Evolutionary conservation across 2,329 filamentous ascomycete genomes (phyloP), one percentile per base, ranked within the genome.

Genomic region (Penicillium sp.): DNA sequence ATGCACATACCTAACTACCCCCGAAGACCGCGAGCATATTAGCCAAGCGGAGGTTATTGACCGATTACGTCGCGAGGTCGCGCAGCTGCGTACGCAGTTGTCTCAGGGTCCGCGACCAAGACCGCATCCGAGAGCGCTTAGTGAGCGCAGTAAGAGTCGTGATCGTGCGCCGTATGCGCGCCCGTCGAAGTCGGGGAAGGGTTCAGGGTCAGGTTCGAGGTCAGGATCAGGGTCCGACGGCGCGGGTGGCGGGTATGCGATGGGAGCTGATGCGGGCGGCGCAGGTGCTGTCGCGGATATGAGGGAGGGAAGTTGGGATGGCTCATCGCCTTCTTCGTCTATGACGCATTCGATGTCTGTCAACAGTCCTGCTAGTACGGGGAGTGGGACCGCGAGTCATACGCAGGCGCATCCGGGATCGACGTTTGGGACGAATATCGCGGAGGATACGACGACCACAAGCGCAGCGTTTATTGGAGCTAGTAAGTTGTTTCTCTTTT

Each of bases 21-120:
- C 66, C 66, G 86, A 87, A 39, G 83, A 88, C 60, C 86, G 85
- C 37, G 87, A 88, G 73, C 79, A 83, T 58, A 80, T 87, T 45
- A 86, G 87, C 80, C 81, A 86, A 66, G 76, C 82, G 39, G 78
- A 70, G 31, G 63, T 68, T 24, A 71, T 71, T 35, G 56, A 69
- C 21, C 63, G 59, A 13, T 49, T 71, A 31, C 64, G 68, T 16
- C 62, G 63, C 21, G 67, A 71, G 43, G 57, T 71, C 49, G 52
- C 61, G 11, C 61, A 67, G 49, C 33, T 67, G 47, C 65, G 65
- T 19, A 56, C 49, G 0, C 60, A 59, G 29, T 54, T 66, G 16
- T 52, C 42, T 33, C 64, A 62, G 24, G 26, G 35, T 8, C 47
- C 57, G 22, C 51, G 46, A 37, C 50, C 51, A 13, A 19, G n/a